Percentiles rank a stretch among this genome's conserved stretches.
phyloP scores from a whole-genome alignment of 1,284 basidiomycete species.

The Inonotus hispidus region DNA sequence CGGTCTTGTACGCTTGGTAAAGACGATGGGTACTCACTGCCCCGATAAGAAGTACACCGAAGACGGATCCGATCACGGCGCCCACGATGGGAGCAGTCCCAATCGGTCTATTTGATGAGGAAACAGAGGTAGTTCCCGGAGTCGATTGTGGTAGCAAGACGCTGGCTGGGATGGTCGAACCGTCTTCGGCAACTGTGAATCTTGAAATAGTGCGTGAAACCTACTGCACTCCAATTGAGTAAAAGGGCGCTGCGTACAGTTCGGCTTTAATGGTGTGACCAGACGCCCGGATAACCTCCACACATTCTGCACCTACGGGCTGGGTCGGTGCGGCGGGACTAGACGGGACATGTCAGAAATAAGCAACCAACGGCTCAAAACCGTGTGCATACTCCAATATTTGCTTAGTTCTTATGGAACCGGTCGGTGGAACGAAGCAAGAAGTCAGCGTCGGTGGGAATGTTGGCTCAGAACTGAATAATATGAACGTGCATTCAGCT shows the following conservation, averaged over 20 bases:
- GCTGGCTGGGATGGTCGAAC: conserved; percentile 1
- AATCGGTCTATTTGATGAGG: not conserved
- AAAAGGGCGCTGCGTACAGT: not conserved
- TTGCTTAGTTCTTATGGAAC: not conserved
- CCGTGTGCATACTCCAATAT: not conserved
- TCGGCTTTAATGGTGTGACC: not conserved
- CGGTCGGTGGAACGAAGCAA: conserved; percentile 10
- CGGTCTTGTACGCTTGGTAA: not conserved
- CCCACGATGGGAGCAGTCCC: conserved; percentile 10
- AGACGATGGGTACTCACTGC: conserved; percentile 1
- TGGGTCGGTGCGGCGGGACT: not conserved
- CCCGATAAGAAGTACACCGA: conserved; percentile 9
- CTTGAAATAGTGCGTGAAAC: not conserved
- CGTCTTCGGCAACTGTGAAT: conserved; percentile 11
- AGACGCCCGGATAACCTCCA: conserved; percentile 8
- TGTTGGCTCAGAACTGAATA: conserved; percentile 2
- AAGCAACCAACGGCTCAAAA: not conserved
- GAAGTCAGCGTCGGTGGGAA: conserved; percentile 13
- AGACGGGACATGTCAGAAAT: not conserved
- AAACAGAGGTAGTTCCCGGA: not conserved
- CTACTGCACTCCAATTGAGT: not conserved
- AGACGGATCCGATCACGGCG: conserved; percentile 14
- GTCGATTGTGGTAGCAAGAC: not conserved
- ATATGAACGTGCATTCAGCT: no score
- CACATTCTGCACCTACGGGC: conserved; percentile 13